These are phyloP conservation scores for Immersiella caudata DNA, from an alignment of 495 filamentous ascomycete species.

Conservation along the genomic window DNA sequence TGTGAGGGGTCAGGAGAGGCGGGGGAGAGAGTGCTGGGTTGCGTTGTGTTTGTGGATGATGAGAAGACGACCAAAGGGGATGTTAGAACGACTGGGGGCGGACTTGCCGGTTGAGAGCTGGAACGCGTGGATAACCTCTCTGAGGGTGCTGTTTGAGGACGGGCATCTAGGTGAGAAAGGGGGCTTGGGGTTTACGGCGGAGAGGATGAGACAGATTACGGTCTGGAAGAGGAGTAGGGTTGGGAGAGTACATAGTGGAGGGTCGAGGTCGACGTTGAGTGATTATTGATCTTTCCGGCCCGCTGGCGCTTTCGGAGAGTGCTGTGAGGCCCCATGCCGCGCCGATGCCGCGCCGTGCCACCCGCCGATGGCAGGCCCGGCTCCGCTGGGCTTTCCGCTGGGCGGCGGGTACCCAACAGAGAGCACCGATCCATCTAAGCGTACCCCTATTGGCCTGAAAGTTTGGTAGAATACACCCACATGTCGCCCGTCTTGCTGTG, in stretches of 20 bases:
- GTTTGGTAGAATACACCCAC: no score
- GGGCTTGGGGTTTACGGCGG: background rate
- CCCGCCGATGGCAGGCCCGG: no score
- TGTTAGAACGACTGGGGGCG: background rate
- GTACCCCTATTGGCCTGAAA: no score
- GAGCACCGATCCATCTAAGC: no score
- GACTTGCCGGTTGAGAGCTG: background rate
- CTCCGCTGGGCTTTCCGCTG: no score
- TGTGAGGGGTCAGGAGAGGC: background rate
- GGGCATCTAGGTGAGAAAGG: background rate
- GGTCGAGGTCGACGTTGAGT: background rate
- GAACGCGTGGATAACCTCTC: background rate
- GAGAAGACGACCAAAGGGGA: background rate
- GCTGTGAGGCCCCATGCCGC: no score
- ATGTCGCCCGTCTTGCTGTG: no score
- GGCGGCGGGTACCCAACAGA: no score
- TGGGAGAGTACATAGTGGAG: background rate
- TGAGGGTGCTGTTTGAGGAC: background rate
- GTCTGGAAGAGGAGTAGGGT: background rate
- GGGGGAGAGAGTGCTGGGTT: background rate
- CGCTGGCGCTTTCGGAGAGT: no score
- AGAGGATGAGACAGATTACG: conserved; percentile 3
- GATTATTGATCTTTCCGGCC: no score
- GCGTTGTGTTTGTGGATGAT: background rate
- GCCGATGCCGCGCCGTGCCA: no score